Base-by-base conservation (phyloP, 345 rosid species). In the Rhodomyrtus tomentosa region DNA sequence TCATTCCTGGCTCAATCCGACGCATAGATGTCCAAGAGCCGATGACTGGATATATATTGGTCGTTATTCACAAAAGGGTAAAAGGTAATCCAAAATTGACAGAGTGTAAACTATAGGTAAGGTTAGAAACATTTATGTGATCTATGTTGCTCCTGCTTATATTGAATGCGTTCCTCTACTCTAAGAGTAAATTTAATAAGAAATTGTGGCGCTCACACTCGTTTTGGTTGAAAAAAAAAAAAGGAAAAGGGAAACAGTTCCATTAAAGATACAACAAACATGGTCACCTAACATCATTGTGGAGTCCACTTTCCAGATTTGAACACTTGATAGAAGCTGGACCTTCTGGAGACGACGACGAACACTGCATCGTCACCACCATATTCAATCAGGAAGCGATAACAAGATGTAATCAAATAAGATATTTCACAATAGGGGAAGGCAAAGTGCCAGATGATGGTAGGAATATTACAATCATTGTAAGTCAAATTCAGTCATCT, bases 261-360 rank as follows among this genome's bases (percentile, higher is more conserved):
- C 45, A 9, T 7, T 8, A 38, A 68, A 62, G 45, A 68, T 38
- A 68, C 76, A 68, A 32, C 76, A 68, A 32, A 38, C 76, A 68
- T 32, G 45, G 79, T 36, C 45, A 8, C 79, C 79, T 68, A 68
- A 68, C 79, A 68, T 68, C 79, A 68, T 18, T n/a, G 22, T 27
- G 88, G 90, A 68, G 83, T 83, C 98, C 98, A 95, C 83, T 89
- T 93, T 48, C 98, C 98, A 27, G 93, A 89, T 62, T 52, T 90
- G 90, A 96, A 94, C 87, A 91, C 90, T 76, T 87, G 88, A 74
- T 94, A 93, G 88, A 92, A 93, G 89, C 89, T 88, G 38, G 98
- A 93, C 74, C 88, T 88, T 85, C 87, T 96, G 20, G 98, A 96
- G 84, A 95, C 94, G 12, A 92, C 86, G 74, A 92, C 93, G 83